Conservation (phyloP, 192 early-diverging fungal species). For the Mortierella hygrophila region DNA sequence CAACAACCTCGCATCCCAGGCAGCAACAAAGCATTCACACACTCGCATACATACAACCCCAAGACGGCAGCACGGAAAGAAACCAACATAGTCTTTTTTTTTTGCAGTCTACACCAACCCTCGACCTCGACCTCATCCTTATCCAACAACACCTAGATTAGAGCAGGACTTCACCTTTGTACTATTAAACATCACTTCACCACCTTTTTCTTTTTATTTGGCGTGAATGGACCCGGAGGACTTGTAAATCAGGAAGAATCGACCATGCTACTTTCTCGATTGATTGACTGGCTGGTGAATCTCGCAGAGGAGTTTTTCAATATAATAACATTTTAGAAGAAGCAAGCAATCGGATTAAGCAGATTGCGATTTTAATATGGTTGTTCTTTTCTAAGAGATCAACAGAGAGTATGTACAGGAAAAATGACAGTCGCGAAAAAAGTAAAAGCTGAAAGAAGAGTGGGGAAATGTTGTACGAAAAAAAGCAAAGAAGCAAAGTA, state of each 20-base stretch:
- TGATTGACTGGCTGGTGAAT: neutral
- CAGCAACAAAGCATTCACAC: neutral
- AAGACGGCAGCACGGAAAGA: neutral
- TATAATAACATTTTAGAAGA: neutral
- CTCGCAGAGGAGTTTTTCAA: neutral
- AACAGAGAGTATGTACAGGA: conserved; percentile 14
- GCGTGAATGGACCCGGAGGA: neutral
- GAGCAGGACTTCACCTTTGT: conserved; percentile 3
- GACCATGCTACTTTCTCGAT: neutral
- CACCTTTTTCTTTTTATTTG: neutral
- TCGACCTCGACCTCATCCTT: neutral
- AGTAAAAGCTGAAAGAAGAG: neutral
- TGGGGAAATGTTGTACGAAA: neutral
- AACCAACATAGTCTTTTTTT: neutral
- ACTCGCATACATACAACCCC: neutral
- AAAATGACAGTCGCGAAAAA: neutral
- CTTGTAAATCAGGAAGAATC: neutral
- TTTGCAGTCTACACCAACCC: neutral
- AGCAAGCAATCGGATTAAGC: neutral
- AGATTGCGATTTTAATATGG: neutral
- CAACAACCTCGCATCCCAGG: neutral
- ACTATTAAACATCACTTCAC: neutral
- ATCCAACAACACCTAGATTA: neutral
- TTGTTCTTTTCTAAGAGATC: neutral
- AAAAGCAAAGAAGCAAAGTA: neutral